These are phyloP conservation scores for Mycena floridula DNA, from an alignment of 768 basidiomycete genomes.

Conservation along the genomic window DNA sequence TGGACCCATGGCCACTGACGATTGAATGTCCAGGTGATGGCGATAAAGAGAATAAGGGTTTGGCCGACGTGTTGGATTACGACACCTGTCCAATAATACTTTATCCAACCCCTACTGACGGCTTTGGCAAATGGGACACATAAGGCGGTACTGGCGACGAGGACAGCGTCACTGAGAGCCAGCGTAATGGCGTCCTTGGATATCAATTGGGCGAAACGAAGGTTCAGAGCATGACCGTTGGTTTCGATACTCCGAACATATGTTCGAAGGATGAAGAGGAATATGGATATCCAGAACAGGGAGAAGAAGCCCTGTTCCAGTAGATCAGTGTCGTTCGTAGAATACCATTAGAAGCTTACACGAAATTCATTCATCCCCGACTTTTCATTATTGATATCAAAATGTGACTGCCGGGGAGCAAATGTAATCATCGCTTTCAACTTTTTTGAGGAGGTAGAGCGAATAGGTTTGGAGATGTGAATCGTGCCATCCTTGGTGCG, in stretches of 20 bases:
- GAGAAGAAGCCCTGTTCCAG: constrained; percentile 82
- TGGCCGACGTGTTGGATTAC: constrained; percentile 80
- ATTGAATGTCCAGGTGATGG: constrained; percentile 89
- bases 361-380: constrained; percentile 83
- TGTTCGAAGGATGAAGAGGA: constrained; percentile 72
- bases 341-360: constrained; percentile 28
- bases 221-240: constrained; percentile 72
- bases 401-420: constrained; percentile 76
- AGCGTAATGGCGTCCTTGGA: constrained; percentile 80
- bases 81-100: constrained; percentile 71
- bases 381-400: constrained; percentile 74
- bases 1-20: constrained; percentile 98
- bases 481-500: constrained; percentile 58
- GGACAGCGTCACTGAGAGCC: constrained; percentile 76
- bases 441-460: constrained; percentile 68
- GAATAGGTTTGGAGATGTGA: constrained; percentile 71
- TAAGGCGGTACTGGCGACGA: constrained; percentile 68
- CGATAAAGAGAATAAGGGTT: constrained; percentile 59
- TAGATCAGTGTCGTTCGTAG: background rate
- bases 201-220: constrained; percentile 81
- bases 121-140: constrained; percentile 84
- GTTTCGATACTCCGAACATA: constrained; percentile 72
- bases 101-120: constrained; percentile 72
- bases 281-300: constrained; percentile 90
- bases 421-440: constrained; percentile 82